Percentiles rank a stretch among this genome's conserved stretches.
Conservation (phyloP, 805 yeast genomes). For the Kodamaea neixiangensis region DNA sequence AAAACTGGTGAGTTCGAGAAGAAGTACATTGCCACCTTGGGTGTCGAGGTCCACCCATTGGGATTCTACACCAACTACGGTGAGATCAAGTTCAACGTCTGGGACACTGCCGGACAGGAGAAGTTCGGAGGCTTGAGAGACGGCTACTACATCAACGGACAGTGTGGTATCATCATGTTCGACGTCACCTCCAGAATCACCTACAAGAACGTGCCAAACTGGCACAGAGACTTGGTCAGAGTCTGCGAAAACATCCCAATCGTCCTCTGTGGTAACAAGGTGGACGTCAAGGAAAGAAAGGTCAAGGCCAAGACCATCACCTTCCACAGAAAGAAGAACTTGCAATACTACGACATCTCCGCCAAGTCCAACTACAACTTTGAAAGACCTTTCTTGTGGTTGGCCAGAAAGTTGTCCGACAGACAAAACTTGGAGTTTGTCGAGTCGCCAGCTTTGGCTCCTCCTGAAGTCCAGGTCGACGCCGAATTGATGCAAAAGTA, state of each 20-base stretch:
- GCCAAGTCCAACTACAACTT: slow-evolving; percentile 99
- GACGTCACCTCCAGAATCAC: slow-evolving; percentile 99
- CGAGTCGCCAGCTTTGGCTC: slow-evolving; percentile 99
- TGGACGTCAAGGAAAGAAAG: slow-evolving; percentile 99
- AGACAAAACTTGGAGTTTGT: slow-evolving; percentile 98
- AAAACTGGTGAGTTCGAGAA: slow-evolving; percentile 99
- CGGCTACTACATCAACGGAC: slow-evolving; percentile 99
- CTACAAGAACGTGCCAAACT: slow-evolving; percentile 99
- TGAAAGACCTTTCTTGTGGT: slow-evolving; percentile 99
- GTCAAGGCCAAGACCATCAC: slow-evolving; percentile 99
- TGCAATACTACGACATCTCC: slow-evolving; percentile 98
- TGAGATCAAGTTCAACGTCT: slow-evolving; percentile 97
- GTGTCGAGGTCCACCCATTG: slow-evolving; percentile 99
- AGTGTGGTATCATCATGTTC: slow-evolving; percentile 99
- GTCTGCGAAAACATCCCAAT: slow-evolving; percentile 99
- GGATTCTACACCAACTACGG: slow-evolving; percentile 98
- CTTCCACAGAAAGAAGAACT: slow-evolving; percentile 99
- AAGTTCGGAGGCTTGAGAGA: slow-evolving; percentile 99
- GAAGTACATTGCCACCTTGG: slow-evolving; percentile 97
- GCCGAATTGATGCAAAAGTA: slow-evolving; percentile 95
- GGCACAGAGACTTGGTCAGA: slow-evolving; percentile 99
- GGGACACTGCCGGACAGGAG: slow-evolving; percentile 99
- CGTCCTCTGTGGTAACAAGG: slow-evolving; percentile 99
- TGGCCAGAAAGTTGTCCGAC: slow-evolving; percentile 98
- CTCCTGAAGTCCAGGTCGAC: slow-evolving; percentile 98